phyloP scores from a whole-genome alignment of 345 rosid species.

The Excoecaria cochinchinensis region DNA sequence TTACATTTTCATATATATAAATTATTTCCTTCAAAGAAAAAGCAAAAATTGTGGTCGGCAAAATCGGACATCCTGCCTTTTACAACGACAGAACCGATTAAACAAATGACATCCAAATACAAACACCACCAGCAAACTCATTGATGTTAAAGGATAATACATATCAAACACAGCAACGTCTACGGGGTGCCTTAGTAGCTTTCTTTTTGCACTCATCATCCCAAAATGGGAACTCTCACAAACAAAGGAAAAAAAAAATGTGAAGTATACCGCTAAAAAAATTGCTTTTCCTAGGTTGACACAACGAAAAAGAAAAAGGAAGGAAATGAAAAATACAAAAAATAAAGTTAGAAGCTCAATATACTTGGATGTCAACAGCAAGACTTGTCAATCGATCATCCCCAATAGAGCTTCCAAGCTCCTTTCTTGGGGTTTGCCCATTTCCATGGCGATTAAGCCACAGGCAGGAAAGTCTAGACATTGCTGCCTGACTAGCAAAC shows the following conservation, averaged over 20 bases:
- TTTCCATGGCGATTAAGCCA: constrained; percentile 28
- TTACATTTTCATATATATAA: not conserved
- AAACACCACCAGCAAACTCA: not conserved
- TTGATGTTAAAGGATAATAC: not conserved
- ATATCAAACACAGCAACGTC: not conserved
- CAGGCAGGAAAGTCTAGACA: constrained; percentile 34
- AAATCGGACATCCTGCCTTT: not conserved
- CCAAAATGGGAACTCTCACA: not conserved
- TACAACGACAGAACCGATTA: not conserved
- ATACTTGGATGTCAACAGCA: constrained; percentile 33
- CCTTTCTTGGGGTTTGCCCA: constrained; percentile 30
- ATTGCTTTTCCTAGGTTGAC: not conserved
- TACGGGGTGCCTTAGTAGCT: not conserved
- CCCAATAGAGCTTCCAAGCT: constrained; percentile 18
- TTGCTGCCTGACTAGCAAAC: constrained; percentile 26
- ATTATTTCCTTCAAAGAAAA: not conserved
- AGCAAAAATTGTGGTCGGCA: not conserved
- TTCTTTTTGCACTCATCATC: not conserved
- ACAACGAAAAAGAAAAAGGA: not conserved
- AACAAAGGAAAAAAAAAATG: not conserved
- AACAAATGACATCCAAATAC: not conserved
- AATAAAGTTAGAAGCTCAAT: constrained; percentile 12
- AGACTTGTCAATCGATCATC: constrained; percentile 25
- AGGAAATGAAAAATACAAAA: not conserved
- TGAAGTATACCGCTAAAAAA: not conserved